These are phyloP conservation scores for Aspergillus udagawae DNA, from an alignment of 2,329 filamentous ascomycete genomes.

Conservation along the genomic window DNA sequence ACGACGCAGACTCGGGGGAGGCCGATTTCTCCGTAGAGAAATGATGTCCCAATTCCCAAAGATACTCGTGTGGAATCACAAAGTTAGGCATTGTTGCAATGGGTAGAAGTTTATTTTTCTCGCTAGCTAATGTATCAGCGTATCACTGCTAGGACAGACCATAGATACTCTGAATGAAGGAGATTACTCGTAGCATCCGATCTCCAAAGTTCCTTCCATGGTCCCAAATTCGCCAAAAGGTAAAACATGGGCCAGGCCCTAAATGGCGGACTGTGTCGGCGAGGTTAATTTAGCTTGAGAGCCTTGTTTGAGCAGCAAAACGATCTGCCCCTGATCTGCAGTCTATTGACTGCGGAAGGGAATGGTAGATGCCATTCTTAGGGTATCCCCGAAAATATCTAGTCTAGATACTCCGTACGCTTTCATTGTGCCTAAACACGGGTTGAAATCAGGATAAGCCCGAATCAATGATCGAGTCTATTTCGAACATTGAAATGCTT, in stretches of 20 bases:
- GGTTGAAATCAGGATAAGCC: neutral
- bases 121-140: neutral
- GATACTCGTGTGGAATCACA: too few species aligned
- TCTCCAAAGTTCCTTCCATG: too few species aligned
- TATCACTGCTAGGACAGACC: neutral
- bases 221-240: too few species aligned
- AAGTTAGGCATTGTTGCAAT: too few species aligned
- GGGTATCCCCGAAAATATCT: neutral
- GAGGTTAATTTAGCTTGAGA: neutral
- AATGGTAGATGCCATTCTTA: neutral
- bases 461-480: neutral
- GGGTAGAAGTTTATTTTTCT: neutral
- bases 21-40: neutral
- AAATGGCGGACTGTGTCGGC: too few species aligned
- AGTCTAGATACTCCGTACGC: too few species aligned
- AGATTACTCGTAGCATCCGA: neutral
- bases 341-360: neutral
- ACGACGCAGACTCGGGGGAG: neutral
- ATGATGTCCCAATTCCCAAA: neutral
- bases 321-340: neutral
- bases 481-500: neutral
- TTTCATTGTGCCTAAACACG: too few species aligned
- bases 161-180: neutral
- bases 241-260: neutral
- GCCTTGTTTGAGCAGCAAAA: neutral